Base-by-base conservation (phyloP, 441 rosid species). In the Populus trichocarpa region DNA sequence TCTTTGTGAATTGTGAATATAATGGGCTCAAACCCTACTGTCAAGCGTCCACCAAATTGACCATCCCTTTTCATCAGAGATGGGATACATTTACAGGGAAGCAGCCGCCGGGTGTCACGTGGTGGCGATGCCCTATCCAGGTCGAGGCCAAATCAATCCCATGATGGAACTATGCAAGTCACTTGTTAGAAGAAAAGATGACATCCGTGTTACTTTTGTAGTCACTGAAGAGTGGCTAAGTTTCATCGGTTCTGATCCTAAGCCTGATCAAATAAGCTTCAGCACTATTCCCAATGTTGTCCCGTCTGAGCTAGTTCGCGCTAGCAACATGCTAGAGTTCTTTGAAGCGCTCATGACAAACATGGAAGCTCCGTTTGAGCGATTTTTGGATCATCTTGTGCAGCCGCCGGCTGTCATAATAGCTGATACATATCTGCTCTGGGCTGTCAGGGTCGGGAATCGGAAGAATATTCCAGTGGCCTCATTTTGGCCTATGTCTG, bases 91-190 rank as follows among this genome's bases (percentile, higher is more conserved):
- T 38, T 8, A 9, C 42, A 38, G 11, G 6, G 33, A 50, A 28
- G 6, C 65, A 8, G 30, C 28, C 22, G 38, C 13, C 14, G 20
- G n/a, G 22, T 46, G 30, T 20, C 93, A 88, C 69, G 72, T 87
- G 46, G 84, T 88, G 68, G 92, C 91, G 10, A 23, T 91, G 81
- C 89, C 96, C 2, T 88, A 72, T 77, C 96, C 97, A 0, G 93
- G 94, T 4, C 77, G 91, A 80, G 93, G 97, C 77, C 96, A 91
- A 80, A 65, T 90, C 85, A 91, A 90, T 80, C 90, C 92, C 9
- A 89, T 88, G 94, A 83, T 88, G 88, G 86, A 81, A 80, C 79
- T 91, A 69, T 91, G 91, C 87, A 85, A 83, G 79, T 76, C 77
- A 18, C 80, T 90, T 23, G 40, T 74, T 71, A 75, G 84, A 13